A percentile compares a stretch with the other conserved stretches of the same genome.
These are phyloP conservation scores for Yamagishiella unicocca DNA, from an alignment of 139 green algal genomes.

Conservation along the genomic window DNA sequence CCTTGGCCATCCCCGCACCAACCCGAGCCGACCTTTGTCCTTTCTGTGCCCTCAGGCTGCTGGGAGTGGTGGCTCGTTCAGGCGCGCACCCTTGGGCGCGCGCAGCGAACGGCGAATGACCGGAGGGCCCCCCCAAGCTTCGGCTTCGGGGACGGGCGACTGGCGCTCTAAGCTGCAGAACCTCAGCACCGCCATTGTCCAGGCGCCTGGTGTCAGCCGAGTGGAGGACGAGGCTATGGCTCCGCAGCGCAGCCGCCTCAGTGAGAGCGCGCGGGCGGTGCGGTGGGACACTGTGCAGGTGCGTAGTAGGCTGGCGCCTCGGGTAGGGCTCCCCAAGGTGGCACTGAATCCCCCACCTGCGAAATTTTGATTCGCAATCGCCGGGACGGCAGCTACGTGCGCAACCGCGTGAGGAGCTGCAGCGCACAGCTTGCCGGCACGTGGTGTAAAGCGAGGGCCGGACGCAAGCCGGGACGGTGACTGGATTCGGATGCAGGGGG, in stretches of 20 bases:
- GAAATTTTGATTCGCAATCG: too few relatives aligned
- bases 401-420: too few relatives aligned
- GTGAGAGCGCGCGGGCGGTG: slow-evolving; percentile 36
- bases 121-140: background rate
- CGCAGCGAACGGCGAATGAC: slow-evolving; percentile 26
- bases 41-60: slow-evolving; percentile 8
- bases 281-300: slow-evolving; percentile 52
- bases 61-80: slow-evolving; percentile 20
- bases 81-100: background rate
- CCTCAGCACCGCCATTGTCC: slow-evolving; percentile 40
- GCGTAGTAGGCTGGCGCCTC: background rate
- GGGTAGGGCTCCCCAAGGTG: too few relatives aligned
- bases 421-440: too few relatives aligned
- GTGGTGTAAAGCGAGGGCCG: too few relatives aligned
- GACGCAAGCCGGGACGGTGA: too few relatives aligned
- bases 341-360: too few relatives aligned
- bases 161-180: slow-evolving; percentile 48
- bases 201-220: background rate
- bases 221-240: slow-evolving; percentile 2
- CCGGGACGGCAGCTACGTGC: too few relatives aligned
- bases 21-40: too few relatives aligned
- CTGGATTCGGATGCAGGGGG: too few relatives aligned
- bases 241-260: slow-evolving; percentile 40
- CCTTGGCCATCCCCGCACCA: too few relatives aligned
- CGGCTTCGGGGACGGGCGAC: background rate